Conservation (phyloP, 106 monocot genomes). For the Dioscorea alata region DNA sequence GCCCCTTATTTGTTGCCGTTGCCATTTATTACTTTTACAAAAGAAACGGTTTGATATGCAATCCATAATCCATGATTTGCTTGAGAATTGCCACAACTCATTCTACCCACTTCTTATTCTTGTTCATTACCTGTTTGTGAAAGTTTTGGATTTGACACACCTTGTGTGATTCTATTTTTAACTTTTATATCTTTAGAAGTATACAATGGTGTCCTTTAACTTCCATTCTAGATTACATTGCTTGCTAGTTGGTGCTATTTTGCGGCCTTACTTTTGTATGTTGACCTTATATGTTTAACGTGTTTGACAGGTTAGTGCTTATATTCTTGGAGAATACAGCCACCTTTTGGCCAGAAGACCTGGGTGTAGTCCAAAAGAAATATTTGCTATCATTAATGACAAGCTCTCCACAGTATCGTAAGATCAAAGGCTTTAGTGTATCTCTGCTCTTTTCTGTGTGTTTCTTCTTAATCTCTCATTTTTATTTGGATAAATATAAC, state of each 20-base stretch:
- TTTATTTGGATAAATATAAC: background rate
- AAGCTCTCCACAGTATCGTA: slow-evolving; percentile 97
- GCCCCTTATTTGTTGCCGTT: no score
- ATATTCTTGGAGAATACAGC: slow-evolving; percentile 95
- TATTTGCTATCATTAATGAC: slow-evolving; percentile 82
- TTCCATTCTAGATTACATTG: background rate
- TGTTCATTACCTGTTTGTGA: no score
- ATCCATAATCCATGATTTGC: no score
- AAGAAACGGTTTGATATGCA: no score
- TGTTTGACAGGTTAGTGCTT: slow-evolving; percentile 80
- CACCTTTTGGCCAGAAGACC: slow-evolving; percentile 94
- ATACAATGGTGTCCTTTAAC: no score
- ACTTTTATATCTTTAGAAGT: no score
- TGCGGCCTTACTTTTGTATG: background rate
- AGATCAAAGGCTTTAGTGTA: slow-evolving; percentile 21
- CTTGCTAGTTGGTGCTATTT: background rate
- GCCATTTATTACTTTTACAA: no score
- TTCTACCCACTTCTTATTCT: no score
- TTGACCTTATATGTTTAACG: background rate
- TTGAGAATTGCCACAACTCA: no score
- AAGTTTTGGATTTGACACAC: no score
- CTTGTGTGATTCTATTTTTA: no score
- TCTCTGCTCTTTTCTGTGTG: background rate
- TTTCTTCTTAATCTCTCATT: background rate
- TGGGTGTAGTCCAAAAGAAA: slow-evolving; percentile 89